Evolutionary conservation across 2,329 filamentous ascomycete genomes (phyloP).

Genomic region (Nothopassalora personata): DNA sequence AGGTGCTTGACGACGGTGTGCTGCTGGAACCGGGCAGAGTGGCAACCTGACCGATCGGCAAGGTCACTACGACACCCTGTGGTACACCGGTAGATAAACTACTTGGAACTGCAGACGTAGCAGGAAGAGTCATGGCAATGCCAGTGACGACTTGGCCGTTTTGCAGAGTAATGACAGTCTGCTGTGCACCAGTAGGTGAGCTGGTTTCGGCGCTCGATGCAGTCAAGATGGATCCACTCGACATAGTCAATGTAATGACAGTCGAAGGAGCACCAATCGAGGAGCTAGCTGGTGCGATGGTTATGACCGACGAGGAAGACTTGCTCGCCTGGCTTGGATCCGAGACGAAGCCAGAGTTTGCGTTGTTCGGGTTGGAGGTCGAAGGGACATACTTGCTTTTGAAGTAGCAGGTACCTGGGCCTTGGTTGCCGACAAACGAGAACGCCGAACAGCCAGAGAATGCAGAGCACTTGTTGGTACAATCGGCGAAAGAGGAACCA

Average conservation of each 20-base stretch:
- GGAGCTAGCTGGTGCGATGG: background rate
- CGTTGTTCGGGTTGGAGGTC: background rate
- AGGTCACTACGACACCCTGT: background rate
- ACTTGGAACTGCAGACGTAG: background rate
- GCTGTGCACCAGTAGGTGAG: too few species aligned
- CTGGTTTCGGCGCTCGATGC: too few species aligned
- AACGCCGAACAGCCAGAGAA: slow-evolving; percentile 17
- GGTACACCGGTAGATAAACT: background rate
- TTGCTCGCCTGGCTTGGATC: background rate
- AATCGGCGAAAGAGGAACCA: slow-evolving; percentile 5
- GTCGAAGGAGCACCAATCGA: background rate
- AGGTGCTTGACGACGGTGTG: background rate
- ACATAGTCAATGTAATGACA: too few species aligned
- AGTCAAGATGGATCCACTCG: too few species aligned
- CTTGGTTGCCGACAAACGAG: slow-evolving; percentile 15
- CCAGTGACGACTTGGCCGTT: background rate
- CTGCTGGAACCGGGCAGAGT: background rate
- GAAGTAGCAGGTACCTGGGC: slow-evolving; percentile 19
- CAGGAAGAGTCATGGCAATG: background rate
- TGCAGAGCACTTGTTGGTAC: slow-evolving; percentile 14
- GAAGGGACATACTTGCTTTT: slow-evolving; percentile 1
- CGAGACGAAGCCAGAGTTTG: background rate
- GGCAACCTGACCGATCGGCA: background rate
- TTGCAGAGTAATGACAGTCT: background rate
- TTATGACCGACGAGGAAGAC: background rate